These are phyloP conservation scores for Selaginella moellendorffii DNA, from an alignment of 75 land plant species.

Conservation along the genomic window DNA sequence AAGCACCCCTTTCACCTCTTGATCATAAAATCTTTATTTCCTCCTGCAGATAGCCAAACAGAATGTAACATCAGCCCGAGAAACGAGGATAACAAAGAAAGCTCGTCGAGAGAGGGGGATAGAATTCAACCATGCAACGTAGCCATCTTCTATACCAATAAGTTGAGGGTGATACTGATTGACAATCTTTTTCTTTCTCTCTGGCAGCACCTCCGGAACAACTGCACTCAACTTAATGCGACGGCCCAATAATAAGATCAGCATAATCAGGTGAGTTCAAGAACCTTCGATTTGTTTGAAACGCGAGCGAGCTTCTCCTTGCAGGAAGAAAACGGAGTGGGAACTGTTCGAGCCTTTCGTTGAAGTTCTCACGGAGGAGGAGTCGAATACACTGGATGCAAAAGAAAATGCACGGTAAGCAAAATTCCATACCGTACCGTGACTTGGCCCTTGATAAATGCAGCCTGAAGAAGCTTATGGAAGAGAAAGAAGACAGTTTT, in stretches of 20 bases:
- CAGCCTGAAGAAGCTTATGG: no score
- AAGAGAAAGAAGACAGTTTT: background rate
- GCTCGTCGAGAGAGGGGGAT: constrained; percentile 33
- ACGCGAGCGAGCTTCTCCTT: background rate
- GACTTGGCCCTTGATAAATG: no score
- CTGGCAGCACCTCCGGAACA: constrained; percentile 43
- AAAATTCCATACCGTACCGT: constrained; percentile 15
- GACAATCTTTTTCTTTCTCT: background rate
- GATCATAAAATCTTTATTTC: constrained; percentile 1
- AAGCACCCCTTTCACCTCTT: background rate
- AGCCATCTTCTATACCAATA: background rate
- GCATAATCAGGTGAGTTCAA: constrained; percentile 39
- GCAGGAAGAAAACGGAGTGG: constrained; percentile 81
- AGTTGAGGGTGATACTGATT: background rate
- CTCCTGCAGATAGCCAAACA: constrained; percentile 49
- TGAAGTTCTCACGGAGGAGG: constrained; percentile 64
- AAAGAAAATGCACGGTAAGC: constrained; percentile 54
- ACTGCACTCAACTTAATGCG: constrained; percentile 54
- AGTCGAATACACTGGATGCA: constrained; percentile 68
- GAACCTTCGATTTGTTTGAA: background rate
- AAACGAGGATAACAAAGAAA: constrained; percentile 65
- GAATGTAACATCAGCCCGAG: constrained; percentile 62
- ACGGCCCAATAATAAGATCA: constrained; percentile 49
- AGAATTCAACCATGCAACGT: constrained; percentile 50
- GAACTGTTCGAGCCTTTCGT: constrained; percentile 73